Conservation (phyloP, 2,329 filamentous ascomycete genomes). For the Lithohypha guttulata region DNA sequence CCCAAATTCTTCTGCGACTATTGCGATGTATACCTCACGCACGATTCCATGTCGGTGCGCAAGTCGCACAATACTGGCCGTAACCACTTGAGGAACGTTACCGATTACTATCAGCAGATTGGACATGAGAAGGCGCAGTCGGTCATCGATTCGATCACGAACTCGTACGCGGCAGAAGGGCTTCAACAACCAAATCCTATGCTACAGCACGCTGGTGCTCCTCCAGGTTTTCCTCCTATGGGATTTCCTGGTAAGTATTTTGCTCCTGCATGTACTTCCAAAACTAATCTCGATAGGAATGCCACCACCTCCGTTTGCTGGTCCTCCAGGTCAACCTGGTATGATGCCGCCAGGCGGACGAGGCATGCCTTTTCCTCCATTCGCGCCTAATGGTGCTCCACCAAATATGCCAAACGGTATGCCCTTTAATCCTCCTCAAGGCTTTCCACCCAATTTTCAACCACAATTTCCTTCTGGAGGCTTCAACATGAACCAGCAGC, state of each 20-base stretch:
- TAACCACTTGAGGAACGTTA: conserved; percentile 94
- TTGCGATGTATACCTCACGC: conserved; percentile 99
- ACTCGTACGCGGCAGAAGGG: conserved; percentile 87
- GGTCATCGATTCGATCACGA: conserved; percentile 96
- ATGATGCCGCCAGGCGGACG: conserved; percentile 44
- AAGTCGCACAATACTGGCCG: conserved; percentile 96
- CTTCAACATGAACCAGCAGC: conserved; percentile 4
- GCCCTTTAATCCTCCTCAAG: conserved; percentile 37
- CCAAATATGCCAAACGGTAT: conserved; percentile 31
- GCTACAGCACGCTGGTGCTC: conserved; percentile 51
- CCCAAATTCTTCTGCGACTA: conserved; percentile 93
- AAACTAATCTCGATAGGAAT: conserved; percentile 25
- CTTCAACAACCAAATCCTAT: conserved; percentile 87
- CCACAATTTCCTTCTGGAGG: conserved; percentile 27
- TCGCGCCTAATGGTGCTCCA: conserved; percentile 39
- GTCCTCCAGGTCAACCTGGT: conserved; percentile 27
- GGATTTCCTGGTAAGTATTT: conserved; percentile 50
- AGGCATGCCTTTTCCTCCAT: conserved; percentile 39
- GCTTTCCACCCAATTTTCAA: conserved; percentile 44
- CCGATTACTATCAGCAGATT: conserved; percentile 99
- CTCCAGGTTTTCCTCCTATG: conserved; percentile 44
- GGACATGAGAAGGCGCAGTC: conserved; percentile 97
- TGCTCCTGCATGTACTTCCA: background rate
- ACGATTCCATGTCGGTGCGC: conserved; percentile 99
- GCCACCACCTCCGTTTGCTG: conserved; percentile 48